These are phyloP conservation scores for Ustilago hordei DNA, from an alignment of 1,284 basidiomycete species.

Conservation along the genomic window DNA sequence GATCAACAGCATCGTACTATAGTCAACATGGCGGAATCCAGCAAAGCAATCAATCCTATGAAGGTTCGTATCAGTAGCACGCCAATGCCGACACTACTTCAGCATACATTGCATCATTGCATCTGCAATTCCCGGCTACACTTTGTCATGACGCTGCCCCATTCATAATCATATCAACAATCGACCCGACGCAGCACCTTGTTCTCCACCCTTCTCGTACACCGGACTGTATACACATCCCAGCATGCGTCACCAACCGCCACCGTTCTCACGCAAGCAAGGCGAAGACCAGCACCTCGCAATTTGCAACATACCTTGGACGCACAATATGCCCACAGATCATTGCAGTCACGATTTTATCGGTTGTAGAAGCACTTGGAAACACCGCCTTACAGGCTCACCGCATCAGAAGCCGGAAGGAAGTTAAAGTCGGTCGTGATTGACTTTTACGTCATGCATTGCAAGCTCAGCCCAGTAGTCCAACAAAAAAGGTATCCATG, in stretches of 20 bases:
- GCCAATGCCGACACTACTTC: neutral
- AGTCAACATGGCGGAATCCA: conserved; percentile 66
- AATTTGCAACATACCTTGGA: neutral
- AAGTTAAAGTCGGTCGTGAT: no score
- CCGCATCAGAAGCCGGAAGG: neutral
- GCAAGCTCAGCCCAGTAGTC: neutral
- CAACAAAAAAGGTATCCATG: neutral
- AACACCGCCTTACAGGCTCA: no score
- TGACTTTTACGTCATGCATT: neutral
- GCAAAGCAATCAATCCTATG: conserved; percentile 69
- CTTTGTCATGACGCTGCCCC: neutral
- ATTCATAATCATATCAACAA: neutral
- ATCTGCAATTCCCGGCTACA: conserved; percentile 1
- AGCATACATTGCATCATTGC: conserved; percentile 12
- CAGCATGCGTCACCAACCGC: neutral
- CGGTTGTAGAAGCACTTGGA: no score
- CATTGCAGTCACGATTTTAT: neutral
- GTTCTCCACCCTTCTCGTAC: neutral
- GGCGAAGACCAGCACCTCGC: neutral
- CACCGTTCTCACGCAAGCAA: neutral
- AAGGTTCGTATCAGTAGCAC: conserved; percentile 58
- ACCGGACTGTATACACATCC: neutral
- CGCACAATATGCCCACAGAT: neutral
- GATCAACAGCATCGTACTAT: conserved; percentile 40
- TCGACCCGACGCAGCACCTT: neutral